Conservation (phyloP, 805 yeast species). For the Candida railenensis region DNA sequence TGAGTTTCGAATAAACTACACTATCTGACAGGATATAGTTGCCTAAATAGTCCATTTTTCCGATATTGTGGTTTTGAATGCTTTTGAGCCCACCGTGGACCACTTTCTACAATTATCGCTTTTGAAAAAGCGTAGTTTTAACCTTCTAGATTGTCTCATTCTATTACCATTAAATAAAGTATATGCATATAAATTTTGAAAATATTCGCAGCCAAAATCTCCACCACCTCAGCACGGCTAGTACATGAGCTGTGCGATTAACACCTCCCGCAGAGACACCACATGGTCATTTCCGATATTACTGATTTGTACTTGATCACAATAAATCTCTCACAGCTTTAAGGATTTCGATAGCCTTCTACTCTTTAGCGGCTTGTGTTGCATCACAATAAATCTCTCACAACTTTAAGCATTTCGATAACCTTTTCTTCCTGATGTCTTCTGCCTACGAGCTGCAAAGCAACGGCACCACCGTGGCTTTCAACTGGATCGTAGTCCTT, state of each 20-base stretch:
- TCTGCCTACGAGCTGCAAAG: constrained; percentile 64
- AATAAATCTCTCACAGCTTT: constrained; percentile 15
- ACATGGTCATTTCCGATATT: too few species aligned
- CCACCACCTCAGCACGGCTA: too few species aligned
- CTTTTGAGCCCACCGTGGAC: too few species aligned
- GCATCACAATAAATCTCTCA: constrained; percentile 2
- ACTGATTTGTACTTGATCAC: too few species aligned
- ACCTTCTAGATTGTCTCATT: too few species aligned
- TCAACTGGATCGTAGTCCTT: constrained; percentile 44
- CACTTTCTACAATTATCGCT: not conserved
- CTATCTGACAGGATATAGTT: not conserved
- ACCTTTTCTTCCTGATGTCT: constrained; percentile 63
- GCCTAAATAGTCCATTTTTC: not conserved
- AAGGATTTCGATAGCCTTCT: constrained; percentile 54
- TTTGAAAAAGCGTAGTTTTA: too few species aligned
- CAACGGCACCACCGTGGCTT: constrained; percentile 60
- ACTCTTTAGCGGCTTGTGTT: too few species aligned
- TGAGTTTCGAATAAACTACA: too few species aligned
- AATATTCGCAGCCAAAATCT: not conserved
- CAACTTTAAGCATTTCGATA: constrained; percentile 43
- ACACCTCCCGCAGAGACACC: too few species aligned
- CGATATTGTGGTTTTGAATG: not conserved
- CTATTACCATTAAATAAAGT: too few species aligned
- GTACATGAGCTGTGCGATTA: too few species aligned
- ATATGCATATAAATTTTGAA: not conserved